phyloP scores from a whole-genome alignment of 2,329 filamentous ascomycete genomes.

The Periconia macrospinosa region DNA sequence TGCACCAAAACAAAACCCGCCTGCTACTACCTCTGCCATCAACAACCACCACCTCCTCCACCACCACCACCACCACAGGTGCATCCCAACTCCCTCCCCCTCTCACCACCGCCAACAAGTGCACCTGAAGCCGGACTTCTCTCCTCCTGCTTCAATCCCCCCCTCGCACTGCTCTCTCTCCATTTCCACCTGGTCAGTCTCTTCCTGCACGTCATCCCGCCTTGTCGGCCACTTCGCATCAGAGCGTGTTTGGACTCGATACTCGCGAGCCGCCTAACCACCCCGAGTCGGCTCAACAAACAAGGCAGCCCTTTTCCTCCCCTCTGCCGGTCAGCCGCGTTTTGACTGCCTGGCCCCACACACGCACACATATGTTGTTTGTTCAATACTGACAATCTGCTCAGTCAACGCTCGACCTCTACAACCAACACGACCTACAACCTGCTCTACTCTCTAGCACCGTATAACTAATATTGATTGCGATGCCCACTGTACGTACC shows the following conservation, averaged over 20 bases:
- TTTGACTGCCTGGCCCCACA: slow-evolving; percentile 13
- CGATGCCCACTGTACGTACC: slow-evolving; percentile 59
- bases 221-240: slow-evolving; percentile 22
- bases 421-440: slow-evolving; percentile 28
- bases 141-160: slow-evolving; percentile 28
- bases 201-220: slow-evolving; percentile 33
- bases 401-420: slow-evolving; percentile 40
- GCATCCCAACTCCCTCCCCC: slow-evolving; percentile 17
- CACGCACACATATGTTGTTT: slow-evolving; percentile 15
- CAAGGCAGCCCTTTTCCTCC: slow-evolving; percentile 21
- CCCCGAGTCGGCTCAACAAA: slow-evolving; percentile 23
- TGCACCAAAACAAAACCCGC: slow-evolving; percentile 39
- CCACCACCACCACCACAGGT: slow-evolving; percentile 8
- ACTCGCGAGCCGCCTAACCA: slow-evolving; percentile 25
- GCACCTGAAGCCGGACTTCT: slow-evolving; percentile 37
- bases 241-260: slow-evolving; percentile 37
- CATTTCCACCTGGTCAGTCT: slow-evolving; percentile 27
- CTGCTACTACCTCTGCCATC: slow-evolving; percentile 31
- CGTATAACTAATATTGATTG: slow-evolving; percentile 44
- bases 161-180: slow-evolving; percentile 22
- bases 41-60: slow-evolving; percentile 37
- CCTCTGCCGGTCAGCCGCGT: slow-evolving; percentile 27
- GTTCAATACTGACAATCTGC: slow-evolving; percentile 29
- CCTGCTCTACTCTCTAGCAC: slow-evolving; percentile 31
- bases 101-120: slow-evolving; percentile 12